phyloP scores from a whole-genome alignment of 345 rosid genomes.

The Heritiera littoralis region DNA sequence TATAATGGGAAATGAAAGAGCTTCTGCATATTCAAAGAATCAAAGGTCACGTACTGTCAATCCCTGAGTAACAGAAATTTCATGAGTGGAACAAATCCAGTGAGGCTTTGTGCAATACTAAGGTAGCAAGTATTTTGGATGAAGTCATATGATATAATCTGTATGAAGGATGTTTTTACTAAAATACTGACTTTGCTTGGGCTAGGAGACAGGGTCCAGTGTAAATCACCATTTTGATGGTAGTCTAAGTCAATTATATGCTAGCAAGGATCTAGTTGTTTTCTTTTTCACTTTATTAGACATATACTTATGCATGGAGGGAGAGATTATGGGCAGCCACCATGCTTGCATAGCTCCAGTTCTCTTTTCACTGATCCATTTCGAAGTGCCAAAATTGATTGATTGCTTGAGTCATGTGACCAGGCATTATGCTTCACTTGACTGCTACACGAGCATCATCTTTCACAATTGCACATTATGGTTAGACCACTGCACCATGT shows the following conservation, averaged over 20 bases:
- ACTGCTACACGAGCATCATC: neutral
- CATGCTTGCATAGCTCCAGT: neutral
- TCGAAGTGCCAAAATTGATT: neutral
- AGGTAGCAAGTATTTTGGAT: neutral
- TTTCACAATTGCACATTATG: neutral
- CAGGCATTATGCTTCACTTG: neutral
- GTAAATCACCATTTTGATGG: neutral
- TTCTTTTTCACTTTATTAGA: neutral
- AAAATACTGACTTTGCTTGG: neutral
- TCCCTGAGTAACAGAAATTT: too few relatives aligned
- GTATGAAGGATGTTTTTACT: neutral
- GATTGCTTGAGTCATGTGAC: neutral
- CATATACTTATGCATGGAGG: neutral
- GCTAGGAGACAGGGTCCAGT: neutral
- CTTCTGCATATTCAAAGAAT: neutral
- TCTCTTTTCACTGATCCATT: neutral
- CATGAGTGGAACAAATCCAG: neutral
- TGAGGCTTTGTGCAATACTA: neutral
- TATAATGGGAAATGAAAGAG: neutral
- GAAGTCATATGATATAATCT: neutral
- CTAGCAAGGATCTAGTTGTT: neutral
- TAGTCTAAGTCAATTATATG: neutral
- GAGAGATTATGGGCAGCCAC: neutral
- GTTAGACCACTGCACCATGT: neutral
- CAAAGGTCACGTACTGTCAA: neutral